A percentile compares a stretch with the other conserved stretches of the same genome.
Evolutionary conservation across 2,329 filamentous ascomycete genomes (phyloP).

Genomic region (Penicillium aurantiogriseum): DNA sequence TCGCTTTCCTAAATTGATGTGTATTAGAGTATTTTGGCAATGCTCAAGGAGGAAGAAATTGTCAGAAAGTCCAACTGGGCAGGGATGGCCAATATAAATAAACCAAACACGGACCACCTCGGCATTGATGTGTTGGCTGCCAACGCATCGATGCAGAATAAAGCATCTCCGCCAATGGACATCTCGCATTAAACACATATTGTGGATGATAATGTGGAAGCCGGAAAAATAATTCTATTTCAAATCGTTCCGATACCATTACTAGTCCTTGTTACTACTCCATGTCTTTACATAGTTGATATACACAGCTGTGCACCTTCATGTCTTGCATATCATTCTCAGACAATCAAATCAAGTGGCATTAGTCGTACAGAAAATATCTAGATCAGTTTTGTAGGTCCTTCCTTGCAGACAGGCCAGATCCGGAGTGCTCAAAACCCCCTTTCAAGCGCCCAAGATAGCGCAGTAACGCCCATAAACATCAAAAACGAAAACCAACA

Average conservation of each 20-base stretch:
- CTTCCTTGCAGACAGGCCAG: constrained; percentile 10
- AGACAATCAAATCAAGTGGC: constrained; percentile 7
- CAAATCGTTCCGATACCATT: background rate
- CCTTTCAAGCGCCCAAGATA: constrained; percentile 8
- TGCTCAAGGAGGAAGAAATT: background rate
- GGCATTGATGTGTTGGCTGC: constrained; percentile 24
- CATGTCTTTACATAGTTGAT: background rate
- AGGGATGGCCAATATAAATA: constrained; percentile 19
- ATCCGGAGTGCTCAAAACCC: constrained; percentile 9
- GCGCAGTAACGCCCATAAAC: constrained; percentile 13
- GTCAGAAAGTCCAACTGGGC: background rate
- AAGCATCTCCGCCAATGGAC: background rate
- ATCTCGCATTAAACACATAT: background rate
- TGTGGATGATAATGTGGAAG: background rate
- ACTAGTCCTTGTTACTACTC: background rate
- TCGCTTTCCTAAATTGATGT: background rate
- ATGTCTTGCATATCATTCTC: background rate
- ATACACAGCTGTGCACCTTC: background rate
- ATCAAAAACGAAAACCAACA: background rate
- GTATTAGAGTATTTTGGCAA: background rate
- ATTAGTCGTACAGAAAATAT: constrained; percentile 16
- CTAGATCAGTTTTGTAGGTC: constrained; percentile 12
- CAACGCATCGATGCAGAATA: constrained; percentile 6
- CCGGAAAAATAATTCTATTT: background rate
- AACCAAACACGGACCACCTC: constrained; percentile 24